phyloP scores from a whole-genome alignment of 2,329 filamentous ascomycete species.

The Penicillium decumbens region DNA sequence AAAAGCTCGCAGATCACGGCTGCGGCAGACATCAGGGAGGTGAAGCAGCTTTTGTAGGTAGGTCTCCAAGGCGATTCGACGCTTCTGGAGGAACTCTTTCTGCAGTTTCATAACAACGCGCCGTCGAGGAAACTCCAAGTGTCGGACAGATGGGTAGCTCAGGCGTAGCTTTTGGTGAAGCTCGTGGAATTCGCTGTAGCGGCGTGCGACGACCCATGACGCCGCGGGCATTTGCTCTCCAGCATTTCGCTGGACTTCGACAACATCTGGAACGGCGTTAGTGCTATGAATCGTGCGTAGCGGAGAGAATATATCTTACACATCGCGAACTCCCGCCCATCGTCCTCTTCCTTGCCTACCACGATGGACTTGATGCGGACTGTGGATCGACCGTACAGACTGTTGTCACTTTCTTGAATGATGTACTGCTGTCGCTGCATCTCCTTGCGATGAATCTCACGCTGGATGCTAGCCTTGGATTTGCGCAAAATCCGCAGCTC shows the following conservation, averaged over 20 bases:
- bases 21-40: conserved; percentile 88
- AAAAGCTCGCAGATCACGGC: conserved; percentile 85
- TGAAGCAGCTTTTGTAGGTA: conserved; percentile 79
- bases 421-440: conserved; percentile 95
- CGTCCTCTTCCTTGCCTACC: conserved; percentile 85
- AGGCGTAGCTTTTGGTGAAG: conserved; percentile 83
- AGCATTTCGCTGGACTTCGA: conserved; percentile 84
- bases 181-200: conserved; percentile 96
- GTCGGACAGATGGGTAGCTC: conserved; percentile 79
- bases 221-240: conserved; percentile 97
- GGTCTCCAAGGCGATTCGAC: conserved; percentile 73
- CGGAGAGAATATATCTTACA: conserved; percentile 47
- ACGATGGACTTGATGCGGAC: conserved; percentile 90
- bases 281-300: background rate
- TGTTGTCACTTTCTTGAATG: conserved; percentile 96
- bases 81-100: conserved; percentile 89
- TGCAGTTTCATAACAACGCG: conserved; percentile 96
- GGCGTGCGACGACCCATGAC: conserved; percentile 83
- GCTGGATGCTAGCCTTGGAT: conserved; percentile 85
- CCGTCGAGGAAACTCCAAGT: conserved; percentile 85
- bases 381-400: conserved; percentile 83
- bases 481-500: conserved; percentile 89
- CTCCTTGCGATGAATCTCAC: conserved; percentile 90
- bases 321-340: conserved; percentile 87
- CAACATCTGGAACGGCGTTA: conserved; percentile 55